A percentile compares a stretch with the other conserved stretches of the same genome.
phyloP scores from a whole-genome alignment of 208 protist genomes.

The Novymonas esmeraldas region DNA sequence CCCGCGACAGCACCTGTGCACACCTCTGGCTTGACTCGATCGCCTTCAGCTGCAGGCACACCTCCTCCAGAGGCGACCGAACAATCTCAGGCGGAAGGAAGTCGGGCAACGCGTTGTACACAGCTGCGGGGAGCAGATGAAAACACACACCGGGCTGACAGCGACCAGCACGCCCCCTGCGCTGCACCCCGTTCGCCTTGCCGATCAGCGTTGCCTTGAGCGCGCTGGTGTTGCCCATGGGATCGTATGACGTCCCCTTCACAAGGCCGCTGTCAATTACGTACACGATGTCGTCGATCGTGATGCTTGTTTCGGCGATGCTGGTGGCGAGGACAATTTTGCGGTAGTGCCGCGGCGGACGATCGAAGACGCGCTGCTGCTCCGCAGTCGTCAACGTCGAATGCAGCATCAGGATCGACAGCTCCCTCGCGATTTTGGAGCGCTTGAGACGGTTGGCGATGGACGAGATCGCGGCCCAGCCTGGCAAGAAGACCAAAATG shows the following conservation, averaged over 20 bases:
- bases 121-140: conserved; percentile 69
- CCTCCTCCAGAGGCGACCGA: conserved; percentile 83
- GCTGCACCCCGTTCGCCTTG: conserved; percentile 89
- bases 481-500: conserved; percentile 91
- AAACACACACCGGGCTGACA: conserved; percentile 85
- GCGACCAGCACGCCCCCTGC: conserved; percentile 92
- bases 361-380: conserved; percentile 92
- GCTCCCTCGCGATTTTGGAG: conserved; percentile 41
- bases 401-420: conserved; percentile 90
- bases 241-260: conserved; percentile 92
- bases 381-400: conserved; percentile 86
- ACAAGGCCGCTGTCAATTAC: conserved; percentile 96
- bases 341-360: conserved; percentile 65
- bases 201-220: conserved; percentile 81
- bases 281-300: conserved; percentile 95
- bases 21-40: conserved; percentile 81
- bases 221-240: conserved; percentile 70
- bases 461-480: conserved; percentile 87
- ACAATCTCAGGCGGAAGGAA: conserved; percentile 94
- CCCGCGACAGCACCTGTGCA: conserved; percentile 74
- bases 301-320: conserved; percentile 97
- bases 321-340: conserved; percentile 97
- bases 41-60: conserved; percentile 90
- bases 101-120: conserved; percentile 88
- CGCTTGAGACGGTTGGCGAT: conserved; percentile 59